Base-by-base conservation (phyloP, 345 rosid species). In the Geranium brycei region DNA sequence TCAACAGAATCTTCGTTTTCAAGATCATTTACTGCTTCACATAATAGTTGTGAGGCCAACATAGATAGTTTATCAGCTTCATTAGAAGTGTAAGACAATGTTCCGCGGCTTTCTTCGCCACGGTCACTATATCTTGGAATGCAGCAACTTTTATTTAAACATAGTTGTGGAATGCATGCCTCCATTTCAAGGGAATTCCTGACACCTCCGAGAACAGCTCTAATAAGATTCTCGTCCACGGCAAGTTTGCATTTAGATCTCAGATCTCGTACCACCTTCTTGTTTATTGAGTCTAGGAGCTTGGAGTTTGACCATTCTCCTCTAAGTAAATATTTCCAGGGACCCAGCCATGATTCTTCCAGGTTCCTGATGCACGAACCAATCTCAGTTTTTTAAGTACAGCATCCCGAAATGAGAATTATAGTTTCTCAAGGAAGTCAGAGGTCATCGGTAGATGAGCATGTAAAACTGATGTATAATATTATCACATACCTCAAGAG, bases 291-390 rank as follows among this genome's bases (percentile, higher is more conserved):
- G 56, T 79, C 83, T 47, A 84, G 66, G 63, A 57, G 72, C 62
- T 75, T 69, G 71, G 71, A 68, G 74, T 81, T 75, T 55, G 78
- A 60, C 71, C 68, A 72, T 68, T 85, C 85, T 78, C 95, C 91
- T 7, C 85, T 76, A 74, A 93, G 86, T 73, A 85, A 59, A 71
- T 62, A 79, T 67, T 82, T 86, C 97, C 89, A 90, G 18, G 90
- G 78, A 62, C 99, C 99, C 62, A 90, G 78, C 99, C 97, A 90
- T 62, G 80, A 74, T 65, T 83, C 95, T 85, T 93, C 97, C 58
- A 88, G 66, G 69, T 78, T 79, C 80, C 97, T 88, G 74, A 40
- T 65, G 51, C 53, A 47, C 3, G 53, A 47, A 47, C 53, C 53
- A 47, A 47, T 47, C 53, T 47, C 53, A 47, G 53, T 47, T 38